Evolutionary conservation across 2,329 filamentous ascomycete genomes (phyloP).

Genomic region (Epicoccum sorghinum): DNA sequence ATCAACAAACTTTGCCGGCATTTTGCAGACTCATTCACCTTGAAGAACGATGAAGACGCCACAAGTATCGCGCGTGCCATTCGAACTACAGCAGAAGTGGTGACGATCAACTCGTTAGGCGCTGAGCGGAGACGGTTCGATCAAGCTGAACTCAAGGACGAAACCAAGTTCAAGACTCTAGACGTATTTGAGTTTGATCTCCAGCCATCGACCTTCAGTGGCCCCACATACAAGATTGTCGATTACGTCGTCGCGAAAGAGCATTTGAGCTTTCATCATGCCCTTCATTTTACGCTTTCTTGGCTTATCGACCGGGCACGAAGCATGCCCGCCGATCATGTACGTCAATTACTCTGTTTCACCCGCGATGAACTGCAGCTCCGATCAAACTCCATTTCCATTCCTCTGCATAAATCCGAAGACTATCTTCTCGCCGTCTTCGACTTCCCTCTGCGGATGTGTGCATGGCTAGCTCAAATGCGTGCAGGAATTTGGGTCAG

Average conservation of each 20-base stretch:
- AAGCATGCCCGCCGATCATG: constrained; percentile 69
- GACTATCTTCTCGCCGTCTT: constrained; percentile 87
- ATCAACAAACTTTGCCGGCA: constrained; percentile 92
- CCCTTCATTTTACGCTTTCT: constrained; percentile 92
- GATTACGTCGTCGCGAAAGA: constrained; percentile 88
- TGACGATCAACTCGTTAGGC: constrained; percentile 88
- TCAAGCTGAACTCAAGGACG: constrained; percentile 85
- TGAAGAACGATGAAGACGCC: constrained; percentile 68
- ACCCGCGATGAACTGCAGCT: constrained; percentile 72
- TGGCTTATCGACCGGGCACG: constrained; percentile 94
- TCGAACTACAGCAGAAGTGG: constrained; percentile 75
- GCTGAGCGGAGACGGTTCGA: constrained; percentile 86
- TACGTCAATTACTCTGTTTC: constrained; percentile 74
- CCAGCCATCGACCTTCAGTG: constrained; percentile 34
- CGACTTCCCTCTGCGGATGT: constrained; percentile 91
- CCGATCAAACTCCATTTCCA: constrained; percentile 65
- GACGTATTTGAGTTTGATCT: constrained; percentile 80
- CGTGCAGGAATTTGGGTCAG: constrained; percentile 98
- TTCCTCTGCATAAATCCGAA: constrained; percentile 67
- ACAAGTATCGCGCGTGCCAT: constrained; percentile 73
- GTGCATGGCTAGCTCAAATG: constrained; percentile 97
- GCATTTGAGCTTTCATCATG: constrained; percentile 96
- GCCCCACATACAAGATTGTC: constrained; percentile 65
- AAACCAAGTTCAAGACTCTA: constrained; percentile 80
- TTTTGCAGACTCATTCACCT: constrained; percentile 84